Percentiles rank a stretch among this genome's conserved stretches.
These are phyloP conservation scores for Peziza echinospora DNA, from an alignment of 495 filamentous ascomycete genomes.

Conservation along the genomic window DNA sequence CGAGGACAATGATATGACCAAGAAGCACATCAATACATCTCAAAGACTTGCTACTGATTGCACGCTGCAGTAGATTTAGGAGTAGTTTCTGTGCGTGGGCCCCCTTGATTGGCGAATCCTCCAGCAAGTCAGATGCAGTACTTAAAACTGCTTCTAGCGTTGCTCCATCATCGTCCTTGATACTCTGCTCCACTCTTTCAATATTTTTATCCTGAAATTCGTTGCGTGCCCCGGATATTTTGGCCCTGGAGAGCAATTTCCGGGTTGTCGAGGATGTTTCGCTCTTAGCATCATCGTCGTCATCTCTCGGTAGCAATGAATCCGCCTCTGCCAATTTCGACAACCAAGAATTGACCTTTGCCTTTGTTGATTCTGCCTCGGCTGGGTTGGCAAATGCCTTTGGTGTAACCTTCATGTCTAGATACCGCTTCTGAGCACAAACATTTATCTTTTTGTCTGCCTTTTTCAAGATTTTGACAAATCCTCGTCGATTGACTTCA, in stretches of 20 bases:
- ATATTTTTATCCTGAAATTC: slow-evolving; percentile 42
- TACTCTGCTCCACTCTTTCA: slow-evolving; percentile 52
- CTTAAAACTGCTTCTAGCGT: slow-evolving; percentile 36
- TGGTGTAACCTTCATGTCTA: slow-evolving; percentile 70
- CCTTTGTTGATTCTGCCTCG: slow-evolving; percentile 41
- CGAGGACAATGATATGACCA: slow-evolving; percentile 39
- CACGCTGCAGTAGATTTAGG: slow-evolving; percentile 61
- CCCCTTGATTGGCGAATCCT: slow-evolving; percentile 10
- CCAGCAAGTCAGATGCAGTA: slow-evolving; percentile 21
- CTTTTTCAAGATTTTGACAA: slow-evolving; percentile 97
- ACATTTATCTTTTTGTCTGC: slow-evolving; percentile 19
- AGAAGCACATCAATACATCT: slow-evolving; percentile 48
- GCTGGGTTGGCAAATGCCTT: slow-evolving; percentile 63
- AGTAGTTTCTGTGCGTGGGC: slow-evolving; percentile 38
- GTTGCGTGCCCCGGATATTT: slow-evolving; percentile 46
- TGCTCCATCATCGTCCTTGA: slow-evolving; percentile 48
- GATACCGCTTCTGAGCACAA: slow-evolving; percentile 55
- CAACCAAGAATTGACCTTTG: slow-evolving; percentile 75
- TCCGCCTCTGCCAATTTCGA: slow-evolving; percentile 56
- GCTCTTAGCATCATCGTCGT: slow-evolving; percentile 2
- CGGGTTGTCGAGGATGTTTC: slow-evolving; percentile 5
- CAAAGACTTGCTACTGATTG: slow-evolving; percentile 50
- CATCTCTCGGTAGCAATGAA: slow-evolving; percentile 35
- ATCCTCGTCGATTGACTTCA: slow-evolving; percentile 84
- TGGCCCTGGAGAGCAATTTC: slow-evolving; percentile 31